Evolutionary conservation across 805 yeast species (phyloP), one percentile per base, ranked within the genome.

Genomic region (Maudiozyma saulgeensis): DNA sequence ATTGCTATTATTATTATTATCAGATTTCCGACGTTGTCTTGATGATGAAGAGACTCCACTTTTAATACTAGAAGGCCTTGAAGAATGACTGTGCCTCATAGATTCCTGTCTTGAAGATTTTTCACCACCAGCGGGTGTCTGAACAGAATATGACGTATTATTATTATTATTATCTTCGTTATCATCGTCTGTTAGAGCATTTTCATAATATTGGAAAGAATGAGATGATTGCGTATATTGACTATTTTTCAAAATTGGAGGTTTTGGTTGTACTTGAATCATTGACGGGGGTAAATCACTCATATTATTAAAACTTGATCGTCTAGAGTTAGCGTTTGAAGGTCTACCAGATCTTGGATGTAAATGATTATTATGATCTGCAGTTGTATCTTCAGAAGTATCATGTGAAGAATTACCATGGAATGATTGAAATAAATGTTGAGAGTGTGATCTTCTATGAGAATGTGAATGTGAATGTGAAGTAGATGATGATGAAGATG

Each of bases 221-320:
- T 51, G 56, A 2, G 59, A 41, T 3, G 57, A 53, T 6, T 45
- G 16, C 2, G 52, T 50, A 45, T 57, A 50, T 18, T 50, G 50
- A 48, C 59, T 61, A 48, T 74, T 72, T 55, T 81, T 72, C 56
- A 85, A 72, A 51, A 85, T 85, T 2, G 93, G 90, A 48, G 81
- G 80, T 57, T 79, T 83, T 18, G 93, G 91, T 56, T 77, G 84
- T 51, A 80, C 70, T 53, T 78, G 81, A 35, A 77, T 70, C 89
- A 84, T 81, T 38, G 86, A 79, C 16, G 84, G 80, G 16, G 88
- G 87, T 49, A 81, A 67, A 49, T 68, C 71, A 3, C 64, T 54
- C 25, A 62, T 61, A 5, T 62, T 53, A 31, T 59, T 53, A 26
- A 63, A 61, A 45, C 70, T 70, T 2, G 72, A 57, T 44, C 64